Percentiles rank a stretch among this genome's conserved stretches.
These are phyloP conservation scores for Trapa bicornis DNA, from an alignment of 345 rosid genomes.

Conservation along the genomic window DNA sequence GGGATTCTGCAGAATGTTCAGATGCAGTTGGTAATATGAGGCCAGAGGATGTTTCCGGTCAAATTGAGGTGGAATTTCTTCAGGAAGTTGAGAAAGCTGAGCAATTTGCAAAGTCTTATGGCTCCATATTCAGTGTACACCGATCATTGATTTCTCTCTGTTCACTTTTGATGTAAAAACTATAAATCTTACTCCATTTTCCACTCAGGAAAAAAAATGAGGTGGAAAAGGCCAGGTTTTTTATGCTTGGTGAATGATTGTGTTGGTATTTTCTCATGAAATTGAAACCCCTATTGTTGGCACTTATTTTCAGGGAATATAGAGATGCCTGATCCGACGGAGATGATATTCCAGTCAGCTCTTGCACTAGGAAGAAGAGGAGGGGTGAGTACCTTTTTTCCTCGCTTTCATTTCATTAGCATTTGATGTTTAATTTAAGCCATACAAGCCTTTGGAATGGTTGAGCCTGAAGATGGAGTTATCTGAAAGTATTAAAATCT, in stretches of 20 bases:
- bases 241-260: no score
- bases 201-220: no score
- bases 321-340: slow-evolving; percentile 2
- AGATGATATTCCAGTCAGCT: no score
- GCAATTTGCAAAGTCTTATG: slow-evolving; percentile 49
- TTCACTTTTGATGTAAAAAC: neutral
- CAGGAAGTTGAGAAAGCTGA: slow-evolving; percentile 74
- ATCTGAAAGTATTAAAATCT: no score
- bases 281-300: neutral
- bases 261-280: neutral
- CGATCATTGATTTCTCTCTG: slow-evolving; percentile 3
- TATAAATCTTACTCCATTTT: no score
- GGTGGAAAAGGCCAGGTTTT: no score
- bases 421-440: no score
- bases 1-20: slow-evolving; percentile 26
- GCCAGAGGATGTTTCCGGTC: slow-evolving; percentile 40
- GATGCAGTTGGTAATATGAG: slow-evolving; percentile 14
- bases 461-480: no score
- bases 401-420: no score
- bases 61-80: slow-evolving; percentile 67
- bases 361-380: no score
- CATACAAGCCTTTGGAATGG: no score
- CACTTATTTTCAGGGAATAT: slow-evolving; percentile 39
- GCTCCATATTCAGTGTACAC: slow-evolving; percentile 8
- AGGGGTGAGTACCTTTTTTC: no score